Evolutionary conservation across 208 protist genomes (phyloP).

Genomic region (Leishmania mexicana): DNA sequence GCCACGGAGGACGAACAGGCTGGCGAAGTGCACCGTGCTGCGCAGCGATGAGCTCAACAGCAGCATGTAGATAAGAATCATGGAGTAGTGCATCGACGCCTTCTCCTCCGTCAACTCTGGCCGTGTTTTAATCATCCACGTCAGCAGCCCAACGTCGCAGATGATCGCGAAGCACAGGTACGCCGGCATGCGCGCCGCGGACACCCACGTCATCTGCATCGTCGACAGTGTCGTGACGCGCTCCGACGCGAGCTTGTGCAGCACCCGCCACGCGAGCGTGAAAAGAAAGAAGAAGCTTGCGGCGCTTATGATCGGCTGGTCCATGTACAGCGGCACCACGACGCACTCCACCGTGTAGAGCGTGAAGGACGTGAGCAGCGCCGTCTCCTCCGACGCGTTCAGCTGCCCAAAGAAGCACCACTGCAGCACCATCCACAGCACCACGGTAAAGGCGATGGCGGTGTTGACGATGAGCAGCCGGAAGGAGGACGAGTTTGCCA

Average conservation of each 20-base stretch:
- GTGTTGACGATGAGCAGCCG: constrained; percentile 51
- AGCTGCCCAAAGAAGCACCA: constrained; percentile 73
- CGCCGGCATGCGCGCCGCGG: constrained; percentile 27
- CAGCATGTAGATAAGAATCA: constrained; percentile 39
- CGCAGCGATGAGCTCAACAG: constrained; percentile 30
- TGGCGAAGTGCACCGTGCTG: constrained; percentile 29
- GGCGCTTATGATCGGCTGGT: constrained; percentile 36
- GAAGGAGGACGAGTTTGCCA: constrained; percentile 74
- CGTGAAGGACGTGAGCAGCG: constrained; percentile 33
- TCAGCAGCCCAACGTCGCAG: constrained; percentile 14
- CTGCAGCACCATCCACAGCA: constrained; percentile 47
- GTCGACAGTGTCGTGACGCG: constrained; percentile 44
- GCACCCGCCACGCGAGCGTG: constrained; percentile 44
- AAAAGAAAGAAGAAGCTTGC: constrained; percentile 36
- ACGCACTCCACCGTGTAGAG: constrained; percentile 70
- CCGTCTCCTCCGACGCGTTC: constrained; percentile 41
- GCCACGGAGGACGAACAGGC: constrained; percentile 21
- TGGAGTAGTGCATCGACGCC: constrained; percentile 33
- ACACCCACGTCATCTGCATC: constrained; percentile 20
- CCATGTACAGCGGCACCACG: constrained; percentile 47
- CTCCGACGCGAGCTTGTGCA: constrained; percentile 73
- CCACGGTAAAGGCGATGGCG: constrained; percentile 32
- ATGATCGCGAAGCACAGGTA: constrained; percentile 36
- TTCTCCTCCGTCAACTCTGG: constrained; percentile 21
- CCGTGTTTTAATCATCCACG: constrained; percentile 26